Evolutionary conservation across 1,284 basidiomycete species (phyloP).

Genomic region (Leccinum pachyderme): DNA sequence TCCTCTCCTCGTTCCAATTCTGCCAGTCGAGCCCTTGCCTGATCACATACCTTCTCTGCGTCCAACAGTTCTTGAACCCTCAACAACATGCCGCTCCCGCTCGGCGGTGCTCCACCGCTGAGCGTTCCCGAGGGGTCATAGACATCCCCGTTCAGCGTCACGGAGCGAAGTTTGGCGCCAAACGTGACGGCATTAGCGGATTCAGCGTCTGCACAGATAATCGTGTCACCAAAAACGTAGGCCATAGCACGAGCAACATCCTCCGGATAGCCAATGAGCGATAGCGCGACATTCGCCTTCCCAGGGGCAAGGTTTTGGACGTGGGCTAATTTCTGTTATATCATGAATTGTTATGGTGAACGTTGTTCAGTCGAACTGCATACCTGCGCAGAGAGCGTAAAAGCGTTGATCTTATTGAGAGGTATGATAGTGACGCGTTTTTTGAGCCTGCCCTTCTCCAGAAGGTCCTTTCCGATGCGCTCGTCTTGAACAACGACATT

Average conservation of each 20-base stretch:
- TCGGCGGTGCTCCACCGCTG: slow-evolving; percentile 88
- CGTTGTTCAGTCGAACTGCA: slow-evolving; percentile 18
- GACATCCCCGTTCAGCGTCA: slow-evolving; percentile 93
- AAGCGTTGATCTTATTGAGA: slow-evolving; percentile 85
- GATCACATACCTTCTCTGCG: slow-evolving; percentile 51
- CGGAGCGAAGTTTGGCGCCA: slow-evolving; percentile 70
- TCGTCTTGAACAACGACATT: slow-evolving; percentile 95
- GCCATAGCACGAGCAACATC: slow-evolving; percentile 89
- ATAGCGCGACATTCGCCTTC: slow-evolving; percentile 84
- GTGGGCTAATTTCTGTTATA: slow-evolving; percentile 69
- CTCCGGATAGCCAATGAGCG: slow-evolving; percentile 82
- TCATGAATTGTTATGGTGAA: neutral
- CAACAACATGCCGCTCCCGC: slow-evolving; percentile 73
- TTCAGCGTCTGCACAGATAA: slow-evolving; percentile 89
- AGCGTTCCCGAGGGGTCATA: slow-evolving; percentile 97
- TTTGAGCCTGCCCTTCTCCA: slow-evolving; percentile 81
- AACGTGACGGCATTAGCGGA: slow-evolving; percentile 92
- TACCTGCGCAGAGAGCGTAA: slow-evolving; percentile 64
- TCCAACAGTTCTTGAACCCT: slow-evolving; percentile 83
- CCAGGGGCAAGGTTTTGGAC: slow-evolving; percentile 79
- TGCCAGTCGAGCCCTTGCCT: slow-evolving; percentile 51
- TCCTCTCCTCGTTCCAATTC: slow-evolving; percentile 61
- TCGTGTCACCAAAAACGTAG: slow-evolving; percentile 92
- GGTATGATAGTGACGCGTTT: slow-evolving; percentile 95
- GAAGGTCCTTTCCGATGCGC: slow-evolving; percentile 80